These are phyloP conservation scores for Aspergillus conjunctus DNA, from an alignment of 495 filamentous ascomycete species.

Conservation along the genomic window DNA sequence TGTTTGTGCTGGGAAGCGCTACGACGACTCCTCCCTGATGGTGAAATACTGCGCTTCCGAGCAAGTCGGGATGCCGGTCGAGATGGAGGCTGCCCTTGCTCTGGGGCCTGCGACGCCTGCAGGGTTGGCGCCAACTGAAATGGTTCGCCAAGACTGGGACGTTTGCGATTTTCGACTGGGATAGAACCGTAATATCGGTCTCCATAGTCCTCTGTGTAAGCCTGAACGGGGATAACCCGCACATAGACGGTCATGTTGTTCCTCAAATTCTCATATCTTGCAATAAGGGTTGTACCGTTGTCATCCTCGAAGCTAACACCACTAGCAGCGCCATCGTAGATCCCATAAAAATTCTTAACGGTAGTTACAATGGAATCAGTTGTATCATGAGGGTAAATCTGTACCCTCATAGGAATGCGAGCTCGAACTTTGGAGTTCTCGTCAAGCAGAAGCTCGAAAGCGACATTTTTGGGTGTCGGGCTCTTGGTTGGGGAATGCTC, in stretches of 20 bases:
- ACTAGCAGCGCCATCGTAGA: constrained; percentile 73
- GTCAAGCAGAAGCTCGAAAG: constrained; percentile 81
- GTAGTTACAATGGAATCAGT: constrained; percentile 96
- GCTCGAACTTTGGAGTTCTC: constrained; percentile 72
- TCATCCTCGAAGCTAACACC: constrained; percentile 92
- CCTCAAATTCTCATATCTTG: constrained; percentile 89
- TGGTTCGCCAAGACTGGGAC: constrained; percentile 56
- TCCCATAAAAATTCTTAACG: constrained; percentile 95
- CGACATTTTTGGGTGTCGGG: constrained; percentile 72
- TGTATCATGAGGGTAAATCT: constrained; percentile 88
- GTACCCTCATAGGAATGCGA: constrained; percentile 85
- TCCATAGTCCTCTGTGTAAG: constrained; percentile 38
- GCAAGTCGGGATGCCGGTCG: constrained; percentile 67
- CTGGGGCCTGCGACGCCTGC: constrained; percentile 51
- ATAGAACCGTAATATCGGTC: constrained; percentile 43
- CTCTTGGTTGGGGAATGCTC: constrained; percentile 49
- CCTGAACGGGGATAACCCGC: constrained; percentile 69
- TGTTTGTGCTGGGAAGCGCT: constrained; percentile 79
- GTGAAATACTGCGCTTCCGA: constrained; percentile 80
- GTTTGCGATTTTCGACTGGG: constrained; percentile 47
- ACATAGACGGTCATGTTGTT: constrained; percentile 91
- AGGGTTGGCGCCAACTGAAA: constrained; percentile 58
- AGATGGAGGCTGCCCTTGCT: constrained; percentile 60
- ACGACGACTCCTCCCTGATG: constrained; percentile 72
- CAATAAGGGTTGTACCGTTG: constrained; percentile 83